phyloP scores from a whole-genome alignment of 306 rosid genomes.

The Senna tora region DNA sequence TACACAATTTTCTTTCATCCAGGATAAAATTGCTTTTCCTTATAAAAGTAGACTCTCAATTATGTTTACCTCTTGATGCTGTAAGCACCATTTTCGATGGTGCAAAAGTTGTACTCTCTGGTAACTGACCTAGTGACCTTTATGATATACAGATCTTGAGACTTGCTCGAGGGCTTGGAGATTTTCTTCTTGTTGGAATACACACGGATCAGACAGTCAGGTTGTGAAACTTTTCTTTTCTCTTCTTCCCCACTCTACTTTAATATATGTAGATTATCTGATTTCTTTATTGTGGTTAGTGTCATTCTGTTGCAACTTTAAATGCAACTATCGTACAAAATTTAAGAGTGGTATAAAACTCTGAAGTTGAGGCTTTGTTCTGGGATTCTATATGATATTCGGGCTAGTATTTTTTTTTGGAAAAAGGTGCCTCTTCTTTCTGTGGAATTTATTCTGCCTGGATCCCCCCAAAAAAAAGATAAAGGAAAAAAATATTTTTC shows the following conservation, averaged over 20 bases:
- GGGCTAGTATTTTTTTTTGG: background rate
- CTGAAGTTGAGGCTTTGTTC: background rate
- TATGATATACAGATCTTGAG: slow-evolving; percentile 72
- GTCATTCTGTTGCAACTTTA: slow-evolving; percentile 7
- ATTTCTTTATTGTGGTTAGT: background rate
- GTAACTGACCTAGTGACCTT: slow-evolving; percentile 23
- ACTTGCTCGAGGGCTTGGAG: slow-evolving; percentile 83
- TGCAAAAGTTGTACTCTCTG: slow-evolving; percentile 30
- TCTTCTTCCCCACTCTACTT: slow-evolving; percentile 23
- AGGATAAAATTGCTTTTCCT: background rate
- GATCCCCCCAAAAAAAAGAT: too few relatives aligned
- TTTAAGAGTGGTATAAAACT: background rate
- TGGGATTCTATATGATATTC: background rate
- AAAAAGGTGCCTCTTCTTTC: background rate
- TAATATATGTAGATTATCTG: background rate
- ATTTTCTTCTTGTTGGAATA: slow-evolving; percentile 97
- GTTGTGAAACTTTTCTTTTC: slow-evolving; percentile 42
- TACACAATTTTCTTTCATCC: background rate
- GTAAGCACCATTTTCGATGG: slow-evolving; percentile 2
- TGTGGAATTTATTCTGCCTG: background rate
- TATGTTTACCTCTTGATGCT: slow-evolving; percentile 3
- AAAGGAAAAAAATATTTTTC: background rate
- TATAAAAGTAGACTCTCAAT: background rate
- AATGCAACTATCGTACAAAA: slow-evolving; percentile 13
- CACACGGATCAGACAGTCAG: slow-evolving; percentile 94